Percentiles rank a stretch among this genome's conserved stretches.
Conservation (phyloP, 2,329 filamentous ascomycete genomes). For the Chaetomiaceae sp. region DNA sequence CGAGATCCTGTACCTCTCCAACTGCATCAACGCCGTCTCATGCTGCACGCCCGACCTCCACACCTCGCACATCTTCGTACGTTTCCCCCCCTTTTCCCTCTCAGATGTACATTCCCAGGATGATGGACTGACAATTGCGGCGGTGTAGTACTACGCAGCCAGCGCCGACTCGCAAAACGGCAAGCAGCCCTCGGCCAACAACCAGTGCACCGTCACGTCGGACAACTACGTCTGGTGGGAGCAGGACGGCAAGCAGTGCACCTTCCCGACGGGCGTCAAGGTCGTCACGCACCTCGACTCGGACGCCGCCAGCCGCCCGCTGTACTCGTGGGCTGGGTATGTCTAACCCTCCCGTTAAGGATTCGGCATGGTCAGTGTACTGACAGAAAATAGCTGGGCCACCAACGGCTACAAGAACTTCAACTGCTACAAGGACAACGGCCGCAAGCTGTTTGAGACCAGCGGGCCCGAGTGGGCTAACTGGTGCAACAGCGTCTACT, state of each 20-base stretch:
- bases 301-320: constrained; percentile 1
- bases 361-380: background rate
- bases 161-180: constrained; percentile 7
- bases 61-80: background rate
- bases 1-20: constrained; percentile 8
- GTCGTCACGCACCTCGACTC: constrained; percentile 5
- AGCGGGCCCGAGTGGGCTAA: constrained; percentile 5
- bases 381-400: constrained; percentile 1
- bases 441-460: background rate
- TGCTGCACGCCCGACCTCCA: constrained; percentile 1
- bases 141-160: constrained; percentile 1
- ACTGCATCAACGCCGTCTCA: background rate
- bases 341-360: background rate
- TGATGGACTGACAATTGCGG: background rate
- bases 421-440: constrained; percentile 9
- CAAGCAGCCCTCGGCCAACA: background rate
- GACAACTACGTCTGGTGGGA: constrained; percentile 12
- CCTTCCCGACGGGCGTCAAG: constrained; percentile 1
- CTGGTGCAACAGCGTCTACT: background rate
- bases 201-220: constrained; percentile 1
- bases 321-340: constrained; percentile 11
- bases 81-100: too few relatives aligned
- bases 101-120: background rate
- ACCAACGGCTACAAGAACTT: constrained; percentile 12
- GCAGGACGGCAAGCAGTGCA: constrained; percentile 3